Base-by-base conservation (phyloP, 129 eudicot genomes). In the Saussurea involucrata region DNA sequence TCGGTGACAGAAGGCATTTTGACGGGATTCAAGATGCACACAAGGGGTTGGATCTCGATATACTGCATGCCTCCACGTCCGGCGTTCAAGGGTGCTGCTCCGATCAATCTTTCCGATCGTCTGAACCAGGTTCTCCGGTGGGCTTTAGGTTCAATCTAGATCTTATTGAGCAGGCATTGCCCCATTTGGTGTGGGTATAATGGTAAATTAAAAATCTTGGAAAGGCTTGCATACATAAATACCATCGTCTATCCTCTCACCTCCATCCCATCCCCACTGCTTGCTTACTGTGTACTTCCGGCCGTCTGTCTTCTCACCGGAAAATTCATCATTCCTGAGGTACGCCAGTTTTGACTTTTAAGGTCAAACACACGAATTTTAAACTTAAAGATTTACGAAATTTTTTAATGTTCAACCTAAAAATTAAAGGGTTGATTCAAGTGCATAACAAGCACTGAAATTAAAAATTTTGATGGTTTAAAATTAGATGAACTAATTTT, bases 91-190 rank as follows among this genome's bases (percentile, higher is more conserved):
- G 97, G 97, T 55, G 88, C 97, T 76, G 97, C 97, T 76, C 97
- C 97, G 28, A 89, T 91, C 87, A 91, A 91, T 88, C 97, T 91
- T 81, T 91, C 97, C 2, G 97, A 91, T 83, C 94, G 97, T 73
- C 67, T 91, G 75, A 91, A 91, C 87, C 97, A 91, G 63, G 97
- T 91, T 42, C 97, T 91, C 76, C 86, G 97, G 65, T 91, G 97
- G 97, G 97, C 97, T 17, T 70, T 91, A 75, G 97, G 97, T 24
- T 91, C 97, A 11, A 85, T 91, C 49, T 92, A 91, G 81, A 91
- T 91, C 78, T 80, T 91, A 46, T 85, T 91, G 10, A 91, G 97
- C 78, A 83, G 97, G 77, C 97, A 91, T 88, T 91, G 97, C 68
- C 97, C 97, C 13, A 88, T 91, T 66, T 91, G 97, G 97, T 91